Evolutionary conservation across 2,329 filamentous ascomycete genomes (phyloP), one percentile per base, ranked within the genome.

Genomic region (Colletotrichum incanum): DNA sequence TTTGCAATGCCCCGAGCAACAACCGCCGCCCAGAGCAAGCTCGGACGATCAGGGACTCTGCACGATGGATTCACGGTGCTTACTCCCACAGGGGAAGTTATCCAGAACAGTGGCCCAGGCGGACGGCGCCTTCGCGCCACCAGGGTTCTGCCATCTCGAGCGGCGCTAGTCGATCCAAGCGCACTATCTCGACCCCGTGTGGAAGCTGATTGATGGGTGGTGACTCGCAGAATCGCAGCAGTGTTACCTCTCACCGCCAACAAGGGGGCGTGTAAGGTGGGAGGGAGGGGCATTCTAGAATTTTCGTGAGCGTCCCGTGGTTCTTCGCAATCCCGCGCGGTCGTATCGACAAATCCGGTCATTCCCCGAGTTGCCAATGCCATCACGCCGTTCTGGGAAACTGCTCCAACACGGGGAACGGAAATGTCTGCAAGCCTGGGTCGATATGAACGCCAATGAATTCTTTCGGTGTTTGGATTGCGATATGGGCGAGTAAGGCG

Each of bases 201-300:
- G 28, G 28, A 31, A 31, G 28, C 28, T 31, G 28, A 31, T 31
- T 31, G 28, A 31, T 31, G 28, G 28, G 6, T 31, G 28, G 6
- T 31, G 28, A 31, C 28, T 31, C 4, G 28, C 28, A 31, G 28
- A 31, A 31, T 6, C 4, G 49, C 23, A 9, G 26, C 16, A 28
- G 49, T 18, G 14, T 63, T 16, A 9, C 55, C 11, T 45, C 49
- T 61, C 65, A 67, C 58, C 43, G 58, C 65, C 56, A n/a, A 41
- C 16, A 20, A 23, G 20, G 26, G 41, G 43, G 49, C 23, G 20
- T 16, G 2, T 11, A 20, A 45, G 41, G 26, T 23, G 65, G 47
- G 23, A 23, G 39, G 8, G 31, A 37, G n/a, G 63, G 41, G 41
- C 28, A 67, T 67, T 72, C 70, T 70, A 60, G 59, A 72, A 70